Evolutionary conservation across 768 basidiomycete species (phyloP), one percentile per base, ranked within the genome.

Genomic region (Lactarius evosmus): DNA sequence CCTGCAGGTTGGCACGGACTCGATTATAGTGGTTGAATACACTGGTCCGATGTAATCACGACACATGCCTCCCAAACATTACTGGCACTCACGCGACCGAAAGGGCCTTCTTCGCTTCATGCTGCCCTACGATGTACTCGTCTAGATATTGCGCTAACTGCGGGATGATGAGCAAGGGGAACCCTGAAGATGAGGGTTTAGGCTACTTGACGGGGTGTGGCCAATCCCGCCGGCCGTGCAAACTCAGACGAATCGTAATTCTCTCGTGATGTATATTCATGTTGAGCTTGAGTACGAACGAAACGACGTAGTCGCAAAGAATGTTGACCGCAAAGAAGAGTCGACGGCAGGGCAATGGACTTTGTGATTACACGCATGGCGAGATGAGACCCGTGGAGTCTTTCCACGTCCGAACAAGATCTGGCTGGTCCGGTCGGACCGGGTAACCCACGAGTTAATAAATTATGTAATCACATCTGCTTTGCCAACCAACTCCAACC

Each of bases 11-110:
- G 61, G 88, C 86, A 29, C 84, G 83, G 6, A 93, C 87, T 49
- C 95, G 90, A 71, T 90, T 94, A 73, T 95, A 97, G 74, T 97
- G 95, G 69, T 97, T 96, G 81, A 88, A 97, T 2, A 96, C 93
- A 34, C 94, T 96, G 71, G 0, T 50, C 1, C 32, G 17, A 30
- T 33, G 46, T 29, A 55, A 44, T 56, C 14, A 8, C 46, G 25
- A 25, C 22, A 11, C 46, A 41, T 22, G 56, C 44, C 46, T 38
- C 17, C 62, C n/a, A 25, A 58, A 32, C 32, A n/a, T 11, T n/a
- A 54, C 29, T 51, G 46, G 25, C 29, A 84, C 93, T 73, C 76
- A 94, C 93, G 95, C 95, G 53, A 98, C 95, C 40, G 93, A 91
- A 34, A 98, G 82, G 27, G 91, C 88, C 72, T 94, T 93, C 83